Evolutionary conservation across 129 eudicot genomes (phyloP).

Genomic region (Heracleum sosnowskyi): DNA sequence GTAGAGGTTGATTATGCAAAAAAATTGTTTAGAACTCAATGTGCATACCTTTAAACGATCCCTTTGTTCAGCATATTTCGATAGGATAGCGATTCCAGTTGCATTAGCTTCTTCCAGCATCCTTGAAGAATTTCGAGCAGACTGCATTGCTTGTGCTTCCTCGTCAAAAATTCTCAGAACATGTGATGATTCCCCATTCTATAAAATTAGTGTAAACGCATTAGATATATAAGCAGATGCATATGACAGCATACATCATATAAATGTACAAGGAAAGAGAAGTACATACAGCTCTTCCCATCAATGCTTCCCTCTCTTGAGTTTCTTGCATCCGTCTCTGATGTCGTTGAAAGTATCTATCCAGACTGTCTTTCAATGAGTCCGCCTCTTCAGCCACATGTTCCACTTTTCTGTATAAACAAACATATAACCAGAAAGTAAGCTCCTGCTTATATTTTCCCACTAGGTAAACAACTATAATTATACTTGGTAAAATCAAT

Average conservation of each 20-base stretch:
- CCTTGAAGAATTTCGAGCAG: conserved; percentile 81
- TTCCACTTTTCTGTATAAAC: conserved; percentile 71
- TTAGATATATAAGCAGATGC: conserved; percentile 3
- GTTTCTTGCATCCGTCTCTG: conserved; percentile 82
- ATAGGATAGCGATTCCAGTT: conserved; percentile 82
- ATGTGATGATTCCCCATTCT: conserved; percentile 96
- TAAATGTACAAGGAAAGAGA: background rate
- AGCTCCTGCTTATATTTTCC: background rate
- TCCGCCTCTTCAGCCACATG: conserved; percentile 89
- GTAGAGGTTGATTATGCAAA: background rate
- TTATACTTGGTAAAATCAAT: background rate
- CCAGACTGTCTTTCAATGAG: conserved; percentile 81
- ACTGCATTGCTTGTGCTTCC: conserved; percentile 93
- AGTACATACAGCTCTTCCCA: conserved; percentile 87
- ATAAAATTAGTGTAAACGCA: conserved; percentile 15
- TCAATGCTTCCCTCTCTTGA: conserved; percentile 84
- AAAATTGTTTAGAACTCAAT: background rate
- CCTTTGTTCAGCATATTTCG: conserved; percentile 88
- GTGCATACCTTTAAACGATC: conserved; percentile 75
- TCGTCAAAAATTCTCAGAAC: conserved; percentile 84
- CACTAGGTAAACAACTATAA: background rate
- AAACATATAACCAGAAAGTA: background rate
- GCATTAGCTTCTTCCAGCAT: conserved; percentile 72
- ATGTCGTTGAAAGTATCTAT: conserved; percentile 56
- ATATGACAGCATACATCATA: background rate